Evolutionary conservation across 352 stramenopile species (phyloP).

Genomic region (Aphanomyces euteiches): DNA sequence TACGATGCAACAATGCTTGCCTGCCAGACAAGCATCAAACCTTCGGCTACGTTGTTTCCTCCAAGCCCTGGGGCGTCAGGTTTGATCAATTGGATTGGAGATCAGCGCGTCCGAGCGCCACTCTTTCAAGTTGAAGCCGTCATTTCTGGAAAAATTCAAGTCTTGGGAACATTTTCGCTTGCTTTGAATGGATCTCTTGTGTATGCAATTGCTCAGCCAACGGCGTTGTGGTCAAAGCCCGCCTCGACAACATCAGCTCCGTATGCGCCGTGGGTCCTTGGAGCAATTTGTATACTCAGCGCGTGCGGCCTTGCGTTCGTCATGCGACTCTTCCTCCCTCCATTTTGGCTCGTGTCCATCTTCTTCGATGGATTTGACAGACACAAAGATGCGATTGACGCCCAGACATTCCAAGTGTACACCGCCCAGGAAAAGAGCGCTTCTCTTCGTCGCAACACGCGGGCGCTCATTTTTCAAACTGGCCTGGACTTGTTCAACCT

Average conservation of each 20-base stretch:
- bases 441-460: conserved; percentile 9
- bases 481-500: conserved; percentile 16
- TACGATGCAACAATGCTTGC: conserved; percentile 6
- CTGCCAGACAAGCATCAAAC: not conserved
- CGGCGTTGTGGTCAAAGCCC: not conserved
- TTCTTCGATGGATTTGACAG: conserved; percentile 21
- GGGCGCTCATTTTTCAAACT: conserved; percentile 22
- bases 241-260: not conserved
- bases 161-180: conserved; percentile 7
- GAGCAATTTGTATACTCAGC: conserved; percentile 23
- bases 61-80: not conserved
- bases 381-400: conserved; percentile 12
- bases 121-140: conserved; percentile 5
- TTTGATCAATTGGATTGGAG: not conserved
- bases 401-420: conserved; percentile 23
- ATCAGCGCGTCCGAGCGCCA: not conserved
- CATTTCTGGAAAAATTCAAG: not conserved
- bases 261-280: conserved; percentile 23
- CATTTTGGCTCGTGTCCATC: conserved; percentile 15
- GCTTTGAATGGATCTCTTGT: not conserved
- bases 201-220: conserved; percentile 12
- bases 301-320: conserved; percentile 20
- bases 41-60: not conserved
- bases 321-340: conserved; percentile 27
- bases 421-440: conserved; percentile 20